phyloP scores from a whole-genome alignment of 2,329 filamentous ascomycete species.

The Aureobasidium sp. region DNA sequence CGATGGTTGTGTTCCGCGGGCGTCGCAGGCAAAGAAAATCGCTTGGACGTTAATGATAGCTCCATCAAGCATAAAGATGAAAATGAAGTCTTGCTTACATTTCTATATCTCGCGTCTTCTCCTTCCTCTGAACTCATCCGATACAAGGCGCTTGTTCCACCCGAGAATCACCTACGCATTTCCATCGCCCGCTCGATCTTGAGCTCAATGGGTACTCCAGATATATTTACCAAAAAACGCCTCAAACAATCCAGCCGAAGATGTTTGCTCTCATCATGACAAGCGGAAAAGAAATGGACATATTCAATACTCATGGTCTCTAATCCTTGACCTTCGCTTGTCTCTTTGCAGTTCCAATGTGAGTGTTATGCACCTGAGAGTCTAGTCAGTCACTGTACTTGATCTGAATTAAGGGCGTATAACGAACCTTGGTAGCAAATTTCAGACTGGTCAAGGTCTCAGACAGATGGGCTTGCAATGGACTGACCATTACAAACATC shows the following conservation, averaged over 20 bases:
- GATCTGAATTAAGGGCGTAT: neutral
- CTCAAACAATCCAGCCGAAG: neutral
- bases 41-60: neutral
- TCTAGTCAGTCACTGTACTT: neutral
- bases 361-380: slow-evolving; percentile 70
- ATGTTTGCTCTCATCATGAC: neutral
- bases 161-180: neutral
- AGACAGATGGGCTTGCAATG: slow-evolving; percentile 79
- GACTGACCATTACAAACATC: slow-evolving; percentile 99
- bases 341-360: slow-evolving; percentile 81
- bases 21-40: neutral
- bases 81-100: slow-evolving; percentile 11
- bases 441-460: slow-evolving; percentile 92
- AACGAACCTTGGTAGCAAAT: slow-evolving; percentile 81
- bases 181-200: neutral
- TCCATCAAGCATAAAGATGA: neutral
- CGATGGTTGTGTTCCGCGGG: neutral
- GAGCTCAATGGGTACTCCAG: slow-evolving; percentile 1
- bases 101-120: neutral
- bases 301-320: slow-evolving; percentile 1
- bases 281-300: neutral
- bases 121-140: neutral
- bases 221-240: slow-evolving; percentile 4
- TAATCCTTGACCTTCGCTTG: slow-evolving; percentile 53
- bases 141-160: neutral